Conservation (phyloP, 176 grass and related monocot genomes). For the Zea luxurians region DNA sequence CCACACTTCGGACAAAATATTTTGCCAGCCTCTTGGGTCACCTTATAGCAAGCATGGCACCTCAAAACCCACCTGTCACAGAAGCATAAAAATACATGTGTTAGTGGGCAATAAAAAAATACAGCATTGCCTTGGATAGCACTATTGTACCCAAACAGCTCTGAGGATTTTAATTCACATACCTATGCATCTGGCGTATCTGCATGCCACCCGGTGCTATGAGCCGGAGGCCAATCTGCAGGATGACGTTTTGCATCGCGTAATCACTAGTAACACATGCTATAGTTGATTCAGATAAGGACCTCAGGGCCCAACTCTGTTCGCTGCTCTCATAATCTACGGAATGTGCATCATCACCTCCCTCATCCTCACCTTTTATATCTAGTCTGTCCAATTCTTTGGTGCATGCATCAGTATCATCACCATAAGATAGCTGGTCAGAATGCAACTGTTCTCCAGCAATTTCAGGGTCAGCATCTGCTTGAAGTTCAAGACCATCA, state of each 20-base stretch:
- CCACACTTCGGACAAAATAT: slow-evolving; percentile 99
- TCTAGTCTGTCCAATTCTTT: slow-evolving; percentile 58
- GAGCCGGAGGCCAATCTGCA: slow-evolving; percentile 92
- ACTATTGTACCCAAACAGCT: not conserved
- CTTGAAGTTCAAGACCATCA: slow-evolving; percentile 18
- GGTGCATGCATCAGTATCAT: slow-evolving; percentile 41
- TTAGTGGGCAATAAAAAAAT: not conserved
- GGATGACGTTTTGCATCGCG: slow-evolving; percentile 98
- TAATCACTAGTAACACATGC: slow-evolving; percentile 91
- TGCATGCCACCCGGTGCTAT: slow-evolving; percentile 95
- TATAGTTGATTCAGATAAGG: slow-evolving; percentile 91
- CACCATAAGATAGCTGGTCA: slow-evolving; percentile 11
- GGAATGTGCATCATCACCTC: slow-evolving; percentile 41
- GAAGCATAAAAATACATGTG: slow-evolving; percentile 8
- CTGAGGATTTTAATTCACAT: slow-evolving; percentile 10
- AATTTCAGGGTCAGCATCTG: slow-evolving; percentile 39
- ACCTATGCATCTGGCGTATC: slow-evolving; percentile 82
- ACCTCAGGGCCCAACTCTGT: slow-evolving; percentile 82
- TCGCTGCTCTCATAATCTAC: slow-evolving; percentile 66
- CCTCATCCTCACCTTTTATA: slow-evolving; percentile 51
- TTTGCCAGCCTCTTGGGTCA: slow-evolving; percentile 95
- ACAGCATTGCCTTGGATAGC: not conserved
- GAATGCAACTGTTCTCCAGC: slow-evolving; percentile 32
- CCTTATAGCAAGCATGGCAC: slow-evolving; percentile 92
- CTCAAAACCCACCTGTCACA: slow-evolving; percentile 86